Base-by-base conservation (phyloP, 208 protist species). In the Wallacemonas sp. region DNA sequence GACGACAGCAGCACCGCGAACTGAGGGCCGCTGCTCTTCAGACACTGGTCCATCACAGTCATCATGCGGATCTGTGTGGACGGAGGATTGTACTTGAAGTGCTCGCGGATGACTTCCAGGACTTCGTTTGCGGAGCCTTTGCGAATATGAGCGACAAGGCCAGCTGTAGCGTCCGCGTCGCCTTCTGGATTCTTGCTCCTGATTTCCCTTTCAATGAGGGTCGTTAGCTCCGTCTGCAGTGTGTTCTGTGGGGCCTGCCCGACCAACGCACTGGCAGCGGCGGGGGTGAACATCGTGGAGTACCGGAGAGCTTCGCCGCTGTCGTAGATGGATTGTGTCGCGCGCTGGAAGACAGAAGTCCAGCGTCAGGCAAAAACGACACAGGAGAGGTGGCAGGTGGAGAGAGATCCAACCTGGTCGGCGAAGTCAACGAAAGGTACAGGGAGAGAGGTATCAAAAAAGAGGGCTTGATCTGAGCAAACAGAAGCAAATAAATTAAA, bases 1-100 rank as follows among this genome's bases (percentile, higher is more conserved):
- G 83, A 83, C 13, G 91, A 92, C 8, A 96, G 63, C 66, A 86
- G 66, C 45, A 88, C 76, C 42, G 76, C 78, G 50, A 96, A 89
- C 70, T 85, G 78, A 6, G 80, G 81, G 10, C 80, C 79, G 44
- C 84, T 87, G 68, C 85, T 87, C 13, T 87, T 68, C 45, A 91
- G 60, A 57, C 83, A 81, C 50, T 90, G 75, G 64, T 96, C 83
- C 69, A 96, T 74, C 37, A 96, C 76, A 4, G 67, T 78, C 62
- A 96, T 70, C 63, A 82, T 78, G 26, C 71, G 59, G 36, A 92
- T 65, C 64, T 96, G 87, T 44, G 68, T 79, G 45, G 45, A 44
- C 4, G 85, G 75, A 1, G 81, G 55, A 41, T 77, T 79, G 73
- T 85, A 74, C 69, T 92, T 94, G 58, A 96, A 78, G 66, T 85